A percentile compares a stretch with the other conserved stretches of the same genome.
Evolutionary conservation across 352 stramenopile genomes (phyloP).

Genomic region (Phytophthora quininea): DNA sequence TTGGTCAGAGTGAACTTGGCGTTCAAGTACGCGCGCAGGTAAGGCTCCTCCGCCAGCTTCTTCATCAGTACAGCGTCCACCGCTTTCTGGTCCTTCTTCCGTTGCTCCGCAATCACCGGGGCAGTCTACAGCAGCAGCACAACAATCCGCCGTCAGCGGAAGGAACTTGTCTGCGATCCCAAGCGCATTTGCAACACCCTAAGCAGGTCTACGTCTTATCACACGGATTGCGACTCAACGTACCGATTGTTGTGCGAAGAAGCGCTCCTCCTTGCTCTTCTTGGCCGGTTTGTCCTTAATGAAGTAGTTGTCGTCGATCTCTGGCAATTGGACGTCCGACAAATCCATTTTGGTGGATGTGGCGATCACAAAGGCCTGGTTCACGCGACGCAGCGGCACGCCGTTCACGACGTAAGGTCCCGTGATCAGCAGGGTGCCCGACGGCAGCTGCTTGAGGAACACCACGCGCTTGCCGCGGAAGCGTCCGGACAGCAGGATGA

Average conservation of each 20-base stretch:
- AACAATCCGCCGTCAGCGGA: slow-evolving; percentile 22
- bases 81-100: slow-evolving; percentile 96
- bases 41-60: slow-evolving; percentile 67
- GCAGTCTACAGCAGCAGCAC: slow-evolving; percentile 26
- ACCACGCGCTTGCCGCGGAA: slow-evolving; percentile 99
- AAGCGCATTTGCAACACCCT: slow-evolving; percentile 51
- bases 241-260: slow-evolving; percentile 82
- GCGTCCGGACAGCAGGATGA: slow-evolving; percentile 97
- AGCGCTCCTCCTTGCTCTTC: slow-evolving; percentile 89
- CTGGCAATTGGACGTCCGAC: slow-evolving; percentile 86
- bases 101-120: slow-evolving; percentile 90
- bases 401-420: slow-evolving; percentile 98
- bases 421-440: slow-evolving; percentile 95
- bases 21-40: slow-evolving; percentile 95
- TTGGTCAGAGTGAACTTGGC: slow-evolving; percentile 94
- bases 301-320: slow-evolving; percentile 96
- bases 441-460: slow-evolving; percentile 97
- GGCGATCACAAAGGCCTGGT: slow-evolving; percentile 98
- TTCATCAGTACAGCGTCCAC: slow-evolving; percentile 90
- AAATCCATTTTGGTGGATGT: slow-evolving; percentile 98
- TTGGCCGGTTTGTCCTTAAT: slow-evolving; percentile 68
- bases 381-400: slow-evolving; percentile 96
- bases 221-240: slow-evolving; percentile 29
- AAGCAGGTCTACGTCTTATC: slow-evolving; percentile 12
- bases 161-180: slow-evolving; percentile 68